Conservation (phyloP, 257 asterid genomes). For the Capsicum baccatum region DNA sequence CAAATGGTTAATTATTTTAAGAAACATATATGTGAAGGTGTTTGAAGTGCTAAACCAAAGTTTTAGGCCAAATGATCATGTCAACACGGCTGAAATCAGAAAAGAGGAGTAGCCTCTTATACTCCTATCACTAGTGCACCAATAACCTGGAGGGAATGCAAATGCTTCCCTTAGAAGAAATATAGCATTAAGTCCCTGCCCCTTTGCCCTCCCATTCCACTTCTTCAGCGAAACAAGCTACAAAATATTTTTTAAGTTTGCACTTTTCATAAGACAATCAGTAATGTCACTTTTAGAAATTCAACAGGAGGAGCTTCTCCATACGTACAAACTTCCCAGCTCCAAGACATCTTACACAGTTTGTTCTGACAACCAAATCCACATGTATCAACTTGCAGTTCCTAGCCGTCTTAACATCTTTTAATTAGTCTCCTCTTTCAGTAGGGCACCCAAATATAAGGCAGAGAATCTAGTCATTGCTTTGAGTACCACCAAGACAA, state of each 20-base stretch:
- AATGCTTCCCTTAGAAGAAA: not conserved
- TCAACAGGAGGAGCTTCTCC: not conserved
- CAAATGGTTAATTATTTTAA: no score
- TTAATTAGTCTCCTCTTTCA: slow-evolving; percentile 11
- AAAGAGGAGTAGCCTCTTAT: not conserved
- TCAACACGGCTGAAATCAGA: not conserved
- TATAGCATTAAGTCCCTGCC: not conserved
- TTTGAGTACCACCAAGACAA: slow-evolving; percentile 13
- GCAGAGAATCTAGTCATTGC: slow-evolving; percentile 9
- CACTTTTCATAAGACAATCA: not conserved
- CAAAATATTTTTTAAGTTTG: not conserved
- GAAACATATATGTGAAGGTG: no score
- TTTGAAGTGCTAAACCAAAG: no score
- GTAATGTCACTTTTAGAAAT: not conserved
- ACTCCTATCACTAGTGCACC: not conserved
- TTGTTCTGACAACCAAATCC: not conserved
- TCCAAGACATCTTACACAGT: not conserved
- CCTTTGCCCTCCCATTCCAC: not conserved
- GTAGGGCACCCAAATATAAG: slow-evolving; percentile 11
- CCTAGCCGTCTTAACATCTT: not conserved
- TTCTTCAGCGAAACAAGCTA: not conserved
- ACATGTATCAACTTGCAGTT: not conserved
- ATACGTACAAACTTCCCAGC: not conserved
- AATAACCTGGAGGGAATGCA: not conserved
- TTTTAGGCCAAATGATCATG: not conserved